Evolutionary conservation across 495 filamentous ascomycete genomes (phyloP).

Genomic region (Clohesyomyces aquaticus): DNA sequence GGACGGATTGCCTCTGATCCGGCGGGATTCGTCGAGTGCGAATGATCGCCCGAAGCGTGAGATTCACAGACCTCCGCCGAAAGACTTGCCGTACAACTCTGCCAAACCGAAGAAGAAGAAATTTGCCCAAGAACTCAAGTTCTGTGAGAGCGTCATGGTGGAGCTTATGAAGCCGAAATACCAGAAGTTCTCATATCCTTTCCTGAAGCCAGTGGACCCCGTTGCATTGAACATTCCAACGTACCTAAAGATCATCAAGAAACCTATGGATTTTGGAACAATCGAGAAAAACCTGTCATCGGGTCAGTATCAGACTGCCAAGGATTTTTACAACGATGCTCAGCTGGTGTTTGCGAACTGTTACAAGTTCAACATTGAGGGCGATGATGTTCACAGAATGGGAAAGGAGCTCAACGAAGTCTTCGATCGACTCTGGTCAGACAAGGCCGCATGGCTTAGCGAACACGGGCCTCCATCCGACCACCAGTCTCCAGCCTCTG

Average conservation of each 20-base stretch:
- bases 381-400: slow-evolving; percentile 70
- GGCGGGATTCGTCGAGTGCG: slow-evolving; percentile 77
- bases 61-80: slow-evolving; percentile 85
- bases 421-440: slow-evolving; percentile 72
- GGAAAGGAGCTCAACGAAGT: slow-evolving; percentile 72
- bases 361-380: slow-evolving; percentile 82
- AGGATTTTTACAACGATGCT: slow-evolving; percentile 85
- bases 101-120: slow-evolving; percentile 92
- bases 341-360: slow-evolving; percentile 86
- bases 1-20: slow-evolving; percentile 86
- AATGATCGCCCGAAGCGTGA: slow-evolving; percentile 87
- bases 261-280: slow-evolving; percentile 91
- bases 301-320: slow-evolving; percentile 79
- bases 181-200: slow-evolving; percentile 64
- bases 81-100: slow-evolving; percentile 81
- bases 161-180: slow-evolving; percentile 80
- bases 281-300: slow-evolving; percentile 72
- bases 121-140: slow-evolving; percentile 81
- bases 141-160: slow-evolving; percentile 79
- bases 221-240: slow-evolving; percentile 92
- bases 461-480: slow-evolving; percentile 66
- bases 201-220: slow-evolving; percentile 84
- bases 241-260: slow-evolving; percentile 91
- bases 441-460: slow-evolving; percentile 76
- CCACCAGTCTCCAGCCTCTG: slow-evolving; percentile 50